Conservation (phyloP, 768 basidiomycete species). For the Chiua virens region DNA sequence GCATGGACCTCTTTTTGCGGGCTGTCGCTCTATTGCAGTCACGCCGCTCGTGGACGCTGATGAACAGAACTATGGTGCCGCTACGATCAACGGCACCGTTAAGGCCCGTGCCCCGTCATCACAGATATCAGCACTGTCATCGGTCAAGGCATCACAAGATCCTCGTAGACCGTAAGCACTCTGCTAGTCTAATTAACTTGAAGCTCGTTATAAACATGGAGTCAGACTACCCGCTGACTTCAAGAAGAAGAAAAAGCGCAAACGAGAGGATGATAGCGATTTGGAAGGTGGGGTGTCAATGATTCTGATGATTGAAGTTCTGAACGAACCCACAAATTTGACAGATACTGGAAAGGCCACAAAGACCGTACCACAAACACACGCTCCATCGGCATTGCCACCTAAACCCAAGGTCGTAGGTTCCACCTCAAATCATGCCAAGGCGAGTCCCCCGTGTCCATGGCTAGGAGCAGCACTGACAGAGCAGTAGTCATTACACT, state of each 20-base stretch:
- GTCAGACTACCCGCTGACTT: slow-evolving; percentile 45
- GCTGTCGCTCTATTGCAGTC: slow-evolving; percentile 22
- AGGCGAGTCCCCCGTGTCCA: slow-evolving; percentile 40
- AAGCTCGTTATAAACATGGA: neutral
- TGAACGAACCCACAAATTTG: slow-evolving; percentile 7
- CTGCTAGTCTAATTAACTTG: slow-evolving; percentile 17
- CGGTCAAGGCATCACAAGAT: slow-evolving; percentile 57
- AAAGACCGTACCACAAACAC: slow-evolving; percentile 59
- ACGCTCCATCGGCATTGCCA: slow-evolving; percentile 37
- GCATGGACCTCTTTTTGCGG: slow-evolving; percentile 7
- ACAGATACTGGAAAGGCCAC: slow-evolving; percentile 53
- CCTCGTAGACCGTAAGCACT: slow-evolving; percentile 58
- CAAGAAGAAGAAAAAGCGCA: slow-evolving; percentile 86
- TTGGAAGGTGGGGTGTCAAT: slow-evolving; percentile 51
- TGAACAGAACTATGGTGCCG: slow-evolving; percentile 39
- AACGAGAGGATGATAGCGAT: slow-evolving; percentile 77
- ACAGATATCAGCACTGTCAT: slow-evolving; percentile 46
- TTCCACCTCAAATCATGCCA: slow-evolving; percentile 44
- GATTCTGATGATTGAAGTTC: neutral
- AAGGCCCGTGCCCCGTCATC: slow-evolving; percentile 52
- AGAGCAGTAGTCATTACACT: slow-evolving; percentile 28
- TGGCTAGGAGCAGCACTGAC: slow-evolving; percentile 11
- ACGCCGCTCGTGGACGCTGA: slow-evolving; percentile 54
- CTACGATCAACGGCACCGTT: slow-evolving; percentile 33
- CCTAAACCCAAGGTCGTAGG: slow-evolving; percentile 59